Evolutionary conservation across 2,329 filamentous ascomycete species (phyloP).

Genomic region (Plectosphaerella cucumerina): DNA sequence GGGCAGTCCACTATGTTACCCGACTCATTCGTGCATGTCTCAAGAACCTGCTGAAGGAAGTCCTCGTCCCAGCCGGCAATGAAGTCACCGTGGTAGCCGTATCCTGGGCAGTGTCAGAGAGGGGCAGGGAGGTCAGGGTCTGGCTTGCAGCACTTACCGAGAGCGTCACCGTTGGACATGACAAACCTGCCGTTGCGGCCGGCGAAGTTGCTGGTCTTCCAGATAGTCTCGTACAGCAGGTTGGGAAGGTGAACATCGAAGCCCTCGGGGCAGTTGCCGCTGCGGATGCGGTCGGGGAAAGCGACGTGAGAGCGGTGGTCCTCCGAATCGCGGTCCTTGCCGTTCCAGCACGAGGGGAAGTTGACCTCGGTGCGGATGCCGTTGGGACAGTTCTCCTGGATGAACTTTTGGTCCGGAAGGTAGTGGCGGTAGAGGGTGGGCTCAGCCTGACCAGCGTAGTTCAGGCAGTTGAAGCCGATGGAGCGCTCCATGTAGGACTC

Average conservation of each 20-base stretch:
- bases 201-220: constrained; percentile 63
- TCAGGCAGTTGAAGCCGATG: constrained; percentile 90
- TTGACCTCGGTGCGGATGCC: constrained; percentile 80
- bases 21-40: constrained; percentile 67
- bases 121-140: background rate
- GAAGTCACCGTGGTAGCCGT: constrained; percentile 76
- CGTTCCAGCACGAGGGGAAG: constrained; percentile 90
- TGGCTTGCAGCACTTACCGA: constrained; percentile 48
- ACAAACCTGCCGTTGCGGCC: constrained; percentile 65
- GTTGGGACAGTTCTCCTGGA: constrained; percentile 78
- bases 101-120: constrained; percentile 50
- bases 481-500: constrained; percentile 71
- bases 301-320: constrained; percentile 66
- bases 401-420: constrained; percentile 72
- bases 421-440: constrained; percentile 76
- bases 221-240: constrained; percentile 85
- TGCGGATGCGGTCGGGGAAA: constrained; percentile 73
- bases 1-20: constrained; percentile 71
- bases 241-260: constrained; percentile 67
- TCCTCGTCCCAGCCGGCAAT: constrained; percentile 70
- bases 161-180: constrained; percentile 72
- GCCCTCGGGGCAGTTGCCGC: constrained; percentile 67
- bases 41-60: constrained; percentile 67
- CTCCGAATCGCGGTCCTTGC: constrained; percentile 50
- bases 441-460: constrained; percentile 67